Base-by-base conservation (phyloP, 106 monocot species). In the Allium cepa region DNA sequence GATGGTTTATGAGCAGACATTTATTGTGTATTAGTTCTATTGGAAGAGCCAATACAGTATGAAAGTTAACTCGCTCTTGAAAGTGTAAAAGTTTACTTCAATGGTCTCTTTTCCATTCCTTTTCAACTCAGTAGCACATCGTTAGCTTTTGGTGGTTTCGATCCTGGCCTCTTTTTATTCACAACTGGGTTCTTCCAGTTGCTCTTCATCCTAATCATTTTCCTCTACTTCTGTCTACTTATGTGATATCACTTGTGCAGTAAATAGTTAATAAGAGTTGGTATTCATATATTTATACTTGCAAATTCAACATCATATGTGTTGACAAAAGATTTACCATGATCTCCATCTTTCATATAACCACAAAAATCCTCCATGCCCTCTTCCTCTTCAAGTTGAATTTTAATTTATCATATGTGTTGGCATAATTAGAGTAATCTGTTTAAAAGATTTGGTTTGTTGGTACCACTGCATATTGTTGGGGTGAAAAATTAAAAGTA, bases 311-410 rank as follows among this genome's bases (percentile, higher is more conserved):
- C 26, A 66, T 49, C 45, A 4, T 46, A 16, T 13, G 8, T 8
- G 3, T 16, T 17, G 47, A 15, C 3, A 53, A 48, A 60, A 26
- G 36, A 49, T n/a, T 10, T 18, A 47, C 13, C 50, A 46, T 26
- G 11, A 51, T 47, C 51, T 2, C 63, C 56, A 56, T 71, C 69
- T 52, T 79, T 71, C 46, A 46, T 49, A 66, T 82, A 80, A 66
- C 78, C 82, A 70, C 71, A 76, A 77, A 80, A 91, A 62, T 95
- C 95, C 78, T 88, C 95, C 61, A 95, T 85, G 51, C 91, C 95
- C 47, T 81, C 83, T 75, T 86, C 91, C 67, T 94, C 90, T 77
- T 83, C 83, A 71, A 79, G 76, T 51, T 84, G 87, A 60, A 22
- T 22, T 22, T 22, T 22, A 22, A 22, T 22, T 22, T 22, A 22